Conservation (phyloP, 495 filamentous ascomycete species). For the Aspergillus taichungensis region DNA sequence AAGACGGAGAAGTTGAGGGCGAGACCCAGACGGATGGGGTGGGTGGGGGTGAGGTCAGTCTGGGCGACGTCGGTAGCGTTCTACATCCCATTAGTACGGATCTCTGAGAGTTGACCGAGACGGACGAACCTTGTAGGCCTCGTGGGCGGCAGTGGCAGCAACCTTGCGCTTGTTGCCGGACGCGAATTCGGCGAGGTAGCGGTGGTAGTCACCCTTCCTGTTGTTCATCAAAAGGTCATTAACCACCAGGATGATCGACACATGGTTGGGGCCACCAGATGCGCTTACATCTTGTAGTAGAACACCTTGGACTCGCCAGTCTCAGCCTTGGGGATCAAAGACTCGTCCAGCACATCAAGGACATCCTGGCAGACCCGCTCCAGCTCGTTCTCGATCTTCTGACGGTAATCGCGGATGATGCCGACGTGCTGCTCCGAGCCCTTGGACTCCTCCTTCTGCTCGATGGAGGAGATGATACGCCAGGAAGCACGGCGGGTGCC, state of each 20-base stretch:
- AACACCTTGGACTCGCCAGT: constrained; percentile 99
- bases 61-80: constrained; percentile 97
- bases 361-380: constrained; percentile 99
- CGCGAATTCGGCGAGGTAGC: constrained; percentile 98
- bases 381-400: constrained; percentile 97
- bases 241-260: background rate
- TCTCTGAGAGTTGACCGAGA: background rate
- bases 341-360: constrained; percentile 88
- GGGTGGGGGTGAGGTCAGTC: constrained; percentile 93
- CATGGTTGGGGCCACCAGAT: background rate
- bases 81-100: constrained; percentile 31
- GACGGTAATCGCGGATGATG: constrained; percentile 95
- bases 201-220: constrained; percentile 99
- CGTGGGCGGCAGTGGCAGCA: constrained; percentile 90
- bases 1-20: constrained; percentile 99
- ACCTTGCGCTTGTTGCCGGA: constrained; percentile 98
- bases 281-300: constrained; percentile 98
- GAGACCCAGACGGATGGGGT: constrained; percentile 96
- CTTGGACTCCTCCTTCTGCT: constrained; percentile 99
- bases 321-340: constrained; percentile 94
- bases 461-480: constrained; percentile 99
- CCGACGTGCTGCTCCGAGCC: constrained; percentile 93
- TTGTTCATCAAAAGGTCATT: constrained; percentile 31
- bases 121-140: constrained; percentile 87
- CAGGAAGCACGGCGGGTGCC: constrained; percentile 97